phyloP scores from a whole-genome alignment of 345 rosid species.

The Salix arbutifolia region DNA sequence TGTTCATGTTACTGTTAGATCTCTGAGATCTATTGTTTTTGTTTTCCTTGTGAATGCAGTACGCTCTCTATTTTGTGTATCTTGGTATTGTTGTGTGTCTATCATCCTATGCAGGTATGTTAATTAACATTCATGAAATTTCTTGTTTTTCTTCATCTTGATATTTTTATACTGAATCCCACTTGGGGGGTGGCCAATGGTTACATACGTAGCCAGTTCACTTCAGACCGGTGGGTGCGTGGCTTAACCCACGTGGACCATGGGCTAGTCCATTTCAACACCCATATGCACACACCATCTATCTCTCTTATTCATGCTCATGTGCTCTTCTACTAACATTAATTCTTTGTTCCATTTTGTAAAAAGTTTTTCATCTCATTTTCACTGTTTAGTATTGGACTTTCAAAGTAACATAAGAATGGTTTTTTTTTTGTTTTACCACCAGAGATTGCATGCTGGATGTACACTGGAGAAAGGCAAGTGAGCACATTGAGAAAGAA shows the following conservation, averaged over 20 bases:
- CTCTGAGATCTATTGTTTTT: slow-evolving; percentile 42
- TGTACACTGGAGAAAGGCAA: slow-evolving; percentile 97
- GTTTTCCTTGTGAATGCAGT: slow-evolving; percentile 48
- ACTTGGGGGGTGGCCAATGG: neutral
- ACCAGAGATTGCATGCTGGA: slow-evolving; percentile 97
- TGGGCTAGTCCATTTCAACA: slow-evolving; percentile 27
- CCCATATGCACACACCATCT: slow-evolving; percentile 14
- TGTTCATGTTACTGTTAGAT: slow-evolving; percentile 8
- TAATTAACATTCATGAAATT: neutral
- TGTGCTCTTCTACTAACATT: neutral
- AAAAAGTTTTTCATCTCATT: neutral
- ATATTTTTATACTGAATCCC: neutral
- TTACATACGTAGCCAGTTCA: slow-evolving; percentile 18
- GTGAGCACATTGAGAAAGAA: slow-evolving; percentile 86
- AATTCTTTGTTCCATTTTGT: neutral
- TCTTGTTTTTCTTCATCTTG: neutral
- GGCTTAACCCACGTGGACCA: slow-evolving; percentile 50
- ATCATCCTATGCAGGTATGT: slow-evolving; percentile 89
- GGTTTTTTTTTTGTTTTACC: neutral
- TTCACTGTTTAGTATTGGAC: neutral
- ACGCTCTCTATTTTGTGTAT: slow-evolving; percentile 90
- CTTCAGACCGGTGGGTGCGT: slow-evolving; percentile 22
- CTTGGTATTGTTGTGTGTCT: slow-evolving; percentile 94
- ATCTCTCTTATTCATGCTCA: neutral
- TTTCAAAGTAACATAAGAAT: neutral